Evolutionary conservation across 176 grass and related monocot species (phyloP).

Genomic region (Hsuehochloa calcarea): DNA sequence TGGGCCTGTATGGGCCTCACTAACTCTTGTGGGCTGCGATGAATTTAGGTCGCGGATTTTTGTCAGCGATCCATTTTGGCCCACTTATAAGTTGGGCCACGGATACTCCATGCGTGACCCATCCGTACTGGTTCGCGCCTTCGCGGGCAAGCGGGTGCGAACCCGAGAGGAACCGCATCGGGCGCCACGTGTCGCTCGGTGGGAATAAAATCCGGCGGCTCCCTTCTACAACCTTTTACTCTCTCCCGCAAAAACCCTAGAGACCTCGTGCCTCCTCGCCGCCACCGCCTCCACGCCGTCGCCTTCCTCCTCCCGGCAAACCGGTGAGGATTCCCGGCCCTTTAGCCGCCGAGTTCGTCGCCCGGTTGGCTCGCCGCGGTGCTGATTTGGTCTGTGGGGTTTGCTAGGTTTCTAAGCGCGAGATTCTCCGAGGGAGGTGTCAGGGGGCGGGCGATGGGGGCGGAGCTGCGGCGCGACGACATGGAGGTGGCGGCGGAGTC

Average conservation of each 20-base stretch:
- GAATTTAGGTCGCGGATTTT: no score
- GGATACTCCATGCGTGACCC: no score
- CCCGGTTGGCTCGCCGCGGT: background rate
- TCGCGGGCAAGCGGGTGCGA: background rate
- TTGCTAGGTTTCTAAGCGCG: background rate
- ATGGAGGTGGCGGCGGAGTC: slow-evolving; percentile 11
- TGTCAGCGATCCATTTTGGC: background rate
- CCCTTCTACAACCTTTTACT: background rate
- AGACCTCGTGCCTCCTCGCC: slow-evolving; percentile 22
- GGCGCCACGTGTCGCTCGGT: background rate
- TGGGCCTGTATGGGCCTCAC: no score
- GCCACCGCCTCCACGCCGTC: slow-evolving; percentile 14
- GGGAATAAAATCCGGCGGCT: background rate
- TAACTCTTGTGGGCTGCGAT: no score
- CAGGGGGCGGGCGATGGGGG: slow-evolving; percentile 43
- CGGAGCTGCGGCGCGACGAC: slow-evolving; percentile 23
- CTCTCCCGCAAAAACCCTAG: slow-evolving; percentile 45
- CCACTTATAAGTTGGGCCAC: background rate
- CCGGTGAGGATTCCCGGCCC: background rate
- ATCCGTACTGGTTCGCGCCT: background rate
- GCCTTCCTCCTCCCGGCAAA: background rate
- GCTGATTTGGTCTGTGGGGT: background rate
- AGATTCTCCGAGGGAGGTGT: slow-evolving; percentile 36
- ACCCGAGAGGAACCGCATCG: background rate
- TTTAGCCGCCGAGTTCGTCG: rapidly evolving